phyloP scores from a whole-genome alignment of 352 stramenopile genomes.

The Pilasporangium apinafurcum region DNA sequence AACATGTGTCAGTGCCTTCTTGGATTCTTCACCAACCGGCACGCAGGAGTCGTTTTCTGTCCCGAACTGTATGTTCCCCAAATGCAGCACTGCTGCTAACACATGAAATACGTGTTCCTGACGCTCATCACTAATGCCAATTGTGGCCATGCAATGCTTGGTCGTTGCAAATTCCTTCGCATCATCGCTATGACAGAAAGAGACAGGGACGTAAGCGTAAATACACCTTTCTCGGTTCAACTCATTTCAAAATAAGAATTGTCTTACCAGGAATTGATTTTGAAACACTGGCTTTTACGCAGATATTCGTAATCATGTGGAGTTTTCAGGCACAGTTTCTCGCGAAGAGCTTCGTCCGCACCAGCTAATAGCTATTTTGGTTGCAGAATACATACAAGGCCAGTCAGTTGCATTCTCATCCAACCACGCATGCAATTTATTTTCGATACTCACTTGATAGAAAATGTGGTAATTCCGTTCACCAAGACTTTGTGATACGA shows the following conservation, averaged over 20 bases:
- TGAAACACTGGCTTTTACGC: conserved; percentile 83
- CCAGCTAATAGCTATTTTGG: conserved; percentile 73
- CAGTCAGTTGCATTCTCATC: conserved; percentile 1
- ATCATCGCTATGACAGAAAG: conserved; percentile 35
- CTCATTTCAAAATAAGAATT: not conserved
- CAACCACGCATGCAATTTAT: conserved; percentile 1
- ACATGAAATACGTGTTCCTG: conserved; percentile 85
- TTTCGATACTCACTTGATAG: conserved; percentile 78
- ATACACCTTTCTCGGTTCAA: no score
- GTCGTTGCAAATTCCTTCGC: conserved; percentile 82
- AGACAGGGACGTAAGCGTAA: no score
- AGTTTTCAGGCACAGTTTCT: conserved; percentile 63
- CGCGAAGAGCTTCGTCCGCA: conserved; percentile 57
- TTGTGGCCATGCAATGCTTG: conserved; percentile 80
- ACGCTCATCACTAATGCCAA: conserved; percentile 76
- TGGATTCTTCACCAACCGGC: conserved; percentile 35
- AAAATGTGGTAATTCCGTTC: conserved; percentile 98
- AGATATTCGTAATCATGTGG: conserved; percentile 86
- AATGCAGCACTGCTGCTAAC: conserved; percentile 77
- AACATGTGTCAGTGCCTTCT: conserved; percentile 47
- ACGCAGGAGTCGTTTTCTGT: conserved; percentile 81
- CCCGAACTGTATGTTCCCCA: conserved; percentile 85
- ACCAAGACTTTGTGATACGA: conserved; percentile 84
- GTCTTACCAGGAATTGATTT: conserved; percentile 55
- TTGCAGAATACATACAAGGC: conserved; percentile 5